phyloP scores from a whole-genome alignment of 352 stramenopile genomes.

The Globisporangium paddicum region DNA sequence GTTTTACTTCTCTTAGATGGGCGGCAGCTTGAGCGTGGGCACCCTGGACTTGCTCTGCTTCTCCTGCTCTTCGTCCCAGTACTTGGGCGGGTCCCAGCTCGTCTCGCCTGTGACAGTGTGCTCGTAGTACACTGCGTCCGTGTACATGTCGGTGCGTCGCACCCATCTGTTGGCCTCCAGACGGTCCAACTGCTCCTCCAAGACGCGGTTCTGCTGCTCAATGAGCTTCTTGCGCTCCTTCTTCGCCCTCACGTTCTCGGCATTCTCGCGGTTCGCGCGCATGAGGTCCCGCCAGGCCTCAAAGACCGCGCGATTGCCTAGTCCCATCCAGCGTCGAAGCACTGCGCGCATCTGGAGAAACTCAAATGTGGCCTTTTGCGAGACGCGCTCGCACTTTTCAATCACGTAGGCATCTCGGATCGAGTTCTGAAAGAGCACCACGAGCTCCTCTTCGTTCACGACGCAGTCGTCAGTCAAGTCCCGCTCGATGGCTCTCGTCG shows the following conservation, averaged over 20 bases:
- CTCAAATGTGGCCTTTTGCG: conserved; percentile 42
- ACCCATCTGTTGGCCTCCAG: conserved; percentile 49
- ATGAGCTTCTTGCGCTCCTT: conserved; percentile 34
- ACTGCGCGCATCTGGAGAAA: conserved; percentile 59
- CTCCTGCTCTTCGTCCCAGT: conserved; percentile 50
- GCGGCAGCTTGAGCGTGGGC: conserved; percentile 19
- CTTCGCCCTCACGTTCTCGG: conserved; percentile 24
- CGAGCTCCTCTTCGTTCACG: conserved; percentile 35
- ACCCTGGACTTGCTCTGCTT: conserved; percentile 9
- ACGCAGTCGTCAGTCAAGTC: conserved; percentile 28
- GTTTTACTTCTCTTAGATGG: conserved; percentile 7
- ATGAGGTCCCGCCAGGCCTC: conserved; percentile 58
- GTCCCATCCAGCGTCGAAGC: conserved; percentile 46
- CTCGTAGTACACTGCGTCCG: conserved; percentile 62
- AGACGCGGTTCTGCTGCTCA: conserved; percentile 39
- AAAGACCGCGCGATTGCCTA: conserved; percentile 48
- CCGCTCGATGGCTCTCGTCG: conserved; percentile 29
- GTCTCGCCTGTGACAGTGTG: conserved; percentile 43
- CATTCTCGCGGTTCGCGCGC: conserved; percentile 27
- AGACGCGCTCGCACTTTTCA: conserved; percentile 40
- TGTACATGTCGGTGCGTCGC: conserved; percentile 55
- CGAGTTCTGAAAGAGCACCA: conserved; percentile 38
- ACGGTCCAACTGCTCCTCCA: conserved; percentile 42
- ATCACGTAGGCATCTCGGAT: conserved; percentile 43
- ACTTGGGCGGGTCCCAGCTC: conserved; percentile 40